Evolutionary conservation across 306 rosid species (phyloP), one percentile per base, ranked within the genome.

Genomic region (Chamaecrista fasciculata): DNA sequence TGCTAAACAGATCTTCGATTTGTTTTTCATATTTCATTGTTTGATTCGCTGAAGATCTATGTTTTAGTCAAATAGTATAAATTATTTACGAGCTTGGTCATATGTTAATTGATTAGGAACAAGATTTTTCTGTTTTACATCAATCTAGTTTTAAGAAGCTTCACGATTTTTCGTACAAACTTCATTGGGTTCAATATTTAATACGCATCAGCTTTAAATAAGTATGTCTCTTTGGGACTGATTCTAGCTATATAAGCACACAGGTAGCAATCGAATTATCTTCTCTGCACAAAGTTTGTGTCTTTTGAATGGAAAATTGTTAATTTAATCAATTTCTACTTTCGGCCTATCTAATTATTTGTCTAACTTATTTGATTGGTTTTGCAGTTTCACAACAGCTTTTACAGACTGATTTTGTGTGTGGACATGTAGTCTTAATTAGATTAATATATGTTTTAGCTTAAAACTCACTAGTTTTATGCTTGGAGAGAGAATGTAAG

Each of bases 401-500:
- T 48, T 37, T 66, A 20, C 64, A 66, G 2, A 59, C 46, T n/a
- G 1, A 2, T 7, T 3, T 72, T 46, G 44, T 75, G 44, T 66
- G 80, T 58, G 61, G 37, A 50, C 31, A 72, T 15, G 31, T 19
- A 67, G n/a, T n/a, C n/a, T n/a, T n/a, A n/a, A n/a, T n/a, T n/a
- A n/a, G n/a, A n/a, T n/a, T n/a, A n/a, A n/a, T n/a, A n/a, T n/a
- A n/a, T n/a, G n/a, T n/a, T n/a, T n/a, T n/a, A n/a, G n/a, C n/a
- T n/a, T n/a, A n/a, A n/a, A n/a, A n/a, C n/a, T n/a, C n/a, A n/a
- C n/a, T n/a, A n/a, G n/a, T n/a, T n/a, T n/a, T n/a, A n/a, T n/a
- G n/a, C n/a, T n/a, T n/a, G n/a, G n/a, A n/a, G n/a, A n/a, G n/a
- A n/a, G n/a, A n/a, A n/a, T n/a, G n/a, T n/a, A n/a, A n/a, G n/a